Base-by-base conservation (phyloP, 2,329 filamentous ascomycete species). In the Calonectria fujianensis region DNA sequence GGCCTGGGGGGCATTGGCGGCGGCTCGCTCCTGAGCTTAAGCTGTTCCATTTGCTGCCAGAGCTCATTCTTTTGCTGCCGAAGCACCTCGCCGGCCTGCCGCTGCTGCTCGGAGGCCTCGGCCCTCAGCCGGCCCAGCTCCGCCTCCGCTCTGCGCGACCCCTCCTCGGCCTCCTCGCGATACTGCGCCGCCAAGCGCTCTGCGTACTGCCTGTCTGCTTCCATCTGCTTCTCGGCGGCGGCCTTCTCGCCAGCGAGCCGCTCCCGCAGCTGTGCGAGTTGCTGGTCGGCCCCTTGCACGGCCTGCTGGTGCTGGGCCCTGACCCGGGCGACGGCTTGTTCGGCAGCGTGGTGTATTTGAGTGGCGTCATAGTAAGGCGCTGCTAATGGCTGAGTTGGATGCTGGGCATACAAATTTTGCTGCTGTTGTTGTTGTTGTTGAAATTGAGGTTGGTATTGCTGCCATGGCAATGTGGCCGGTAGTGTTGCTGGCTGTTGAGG, bases 151-250 rank as follows among this genome's bases (percentile, higher is more conserved):
- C 18, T 41, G 48, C 76, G 74, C 20, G 64, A 67, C 4, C 79
- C 77, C 8, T 73, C 73, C 11, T 74, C 51, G 11, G 48, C 31
- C 32, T 81, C 75, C 10, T 73, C 73, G 16, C 76, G 76, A 32
- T 75, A 80, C 27, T 77, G 76, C 4, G 78, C 77, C 18, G 80
- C 80, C 5, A 81, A 31, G 16, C 68, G 66, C 37, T 81, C 79
- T 9, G 79, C 78, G 24, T 78, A 73, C 14, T 72, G 76, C 70
- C 77, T 77, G 37, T 80, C 79, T 0, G 76, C 24, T 10, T 78
- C 72, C 8, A 74, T 69, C 11, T 79, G 77, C n/a, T 73, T 71
- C 0, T 65, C 27, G 1, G 70, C 64, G 10, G 61, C 65, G 11
- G 45, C 35, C 18, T 74, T 69, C 18, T 69, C 68, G n/a, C 50